Evolutionary conservation across 2,329 filamentous ascomycete species (phyloP).

Genomic region (Cladosporium sp.): DNA sequence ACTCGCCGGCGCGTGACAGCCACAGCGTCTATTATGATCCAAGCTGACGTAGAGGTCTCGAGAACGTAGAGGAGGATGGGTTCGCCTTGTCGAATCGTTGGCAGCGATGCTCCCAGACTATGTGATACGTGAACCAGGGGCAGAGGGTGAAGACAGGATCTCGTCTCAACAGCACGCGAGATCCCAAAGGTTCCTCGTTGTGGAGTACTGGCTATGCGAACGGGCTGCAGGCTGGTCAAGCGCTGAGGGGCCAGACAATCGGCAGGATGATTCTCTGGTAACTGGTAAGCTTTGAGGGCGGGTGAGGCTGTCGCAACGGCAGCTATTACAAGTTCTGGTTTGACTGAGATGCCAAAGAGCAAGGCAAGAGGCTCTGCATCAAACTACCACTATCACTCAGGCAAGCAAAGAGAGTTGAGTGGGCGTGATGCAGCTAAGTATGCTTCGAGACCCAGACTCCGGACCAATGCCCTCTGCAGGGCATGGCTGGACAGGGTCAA

Average conservation of each 20-base stretch:
- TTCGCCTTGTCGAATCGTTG: neutral
- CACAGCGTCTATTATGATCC: conserved; percentile 11
- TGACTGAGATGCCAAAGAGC: neutral
- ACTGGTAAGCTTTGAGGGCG: neutral
- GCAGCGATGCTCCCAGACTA: neutral
- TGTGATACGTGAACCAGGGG: neutral
- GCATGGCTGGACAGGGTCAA: conserved; percentile 10
- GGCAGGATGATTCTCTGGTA: conserved; percentile 5
- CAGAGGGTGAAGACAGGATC: neutral
- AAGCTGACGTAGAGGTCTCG: conserved; percentile 2
- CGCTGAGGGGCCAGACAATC: conserved; percentile 11
- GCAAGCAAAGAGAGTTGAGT: conserved; percentile 15
- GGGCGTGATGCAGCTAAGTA: conserved; percentile 20
- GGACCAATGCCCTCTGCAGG: conserved; percentile 15
- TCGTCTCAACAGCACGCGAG: conserved; percentile 3
- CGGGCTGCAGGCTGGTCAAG: conserved; percentile 19
- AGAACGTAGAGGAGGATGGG: neutral
- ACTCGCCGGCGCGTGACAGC: conserved; percentile 14
- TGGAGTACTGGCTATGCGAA: conserved; percentile 12
- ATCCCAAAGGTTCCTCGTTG: conserved; percentile 3
- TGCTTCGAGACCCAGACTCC: conserved; percentile 15
- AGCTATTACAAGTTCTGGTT: neutral
- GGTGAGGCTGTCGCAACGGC: neutral
- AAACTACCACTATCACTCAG: neutral
- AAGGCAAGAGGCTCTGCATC: conserved; percentile 5